These are phyloP conservation scores for Heliamphora pulchella DNA, from an alignment of 179 eudicot species.

Conservation along the genomic window DNA sequence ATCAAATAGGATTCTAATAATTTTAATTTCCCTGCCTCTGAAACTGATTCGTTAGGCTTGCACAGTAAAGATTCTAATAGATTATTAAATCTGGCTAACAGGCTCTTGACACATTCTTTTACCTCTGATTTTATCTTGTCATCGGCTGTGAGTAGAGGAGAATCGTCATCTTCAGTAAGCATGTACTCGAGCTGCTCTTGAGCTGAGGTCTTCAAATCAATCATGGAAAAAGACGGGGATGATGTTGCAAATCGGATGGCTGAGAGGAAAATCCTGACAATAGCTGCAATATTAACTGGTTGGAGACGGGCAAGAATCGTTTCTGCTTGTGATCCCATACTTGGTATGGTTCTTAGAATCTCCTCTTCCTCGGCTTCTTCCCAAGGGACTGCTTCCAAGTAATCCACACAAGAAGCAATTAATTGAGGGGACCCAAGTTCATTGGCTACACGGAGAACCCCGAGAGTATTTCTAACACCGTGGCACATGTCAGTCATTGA, in stretches of 20 bases:
- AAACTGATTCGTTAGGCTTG: constrained; percentile 27
- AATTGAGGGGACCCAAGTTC: constrained; percentile 66
- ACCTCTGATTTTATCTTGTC: constrained; percentile 55
- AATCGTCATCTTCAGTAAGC: constrained; percentile 87
- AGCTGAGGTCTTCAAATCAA: constrained; percentile 57
- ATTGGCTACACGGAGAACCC: constrained; percentile 63
- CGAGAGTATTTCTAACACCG: constrained; percentile 71
- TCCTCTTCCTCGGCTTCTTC: constrained; percentile 83
- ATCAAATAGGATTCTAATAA: constrained; percentile 36
- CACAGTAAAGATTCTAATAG: constrained; percentile 39
- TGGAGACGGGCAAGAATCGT: constrained; percentile 71
- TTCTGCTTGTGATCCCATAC: constrained; percentile 53
- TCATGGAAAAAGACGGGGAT: constrained; percentile 43
- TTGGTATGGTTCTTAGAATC: constrained; percentile 53
- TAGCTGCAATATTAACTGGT: constrained; percentile 35
- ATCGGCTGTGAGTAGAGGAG: constrained; percentile 51
- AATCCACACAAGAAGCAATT: constrained; percentile 57
- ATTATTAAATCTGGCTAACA: constrained; percentile 41
- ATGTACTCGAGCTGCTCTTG: constrained; percentile 93
- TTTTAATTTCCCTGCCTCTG: constrained; percentile 25
- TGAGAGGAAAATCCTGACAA: constrained; percentile 50
- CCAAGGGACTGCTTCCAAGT: constrained; percentile 90
- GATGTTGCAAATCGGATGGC: constrained; percentile 67
- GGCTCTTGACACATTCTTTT: constrained; percentile 34
- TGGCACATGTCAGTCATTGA: constrained; percentile 42